phyloP scores from a whole-genome alignment of 306 rosid genomes.

The Vigna radiata region DNA sequence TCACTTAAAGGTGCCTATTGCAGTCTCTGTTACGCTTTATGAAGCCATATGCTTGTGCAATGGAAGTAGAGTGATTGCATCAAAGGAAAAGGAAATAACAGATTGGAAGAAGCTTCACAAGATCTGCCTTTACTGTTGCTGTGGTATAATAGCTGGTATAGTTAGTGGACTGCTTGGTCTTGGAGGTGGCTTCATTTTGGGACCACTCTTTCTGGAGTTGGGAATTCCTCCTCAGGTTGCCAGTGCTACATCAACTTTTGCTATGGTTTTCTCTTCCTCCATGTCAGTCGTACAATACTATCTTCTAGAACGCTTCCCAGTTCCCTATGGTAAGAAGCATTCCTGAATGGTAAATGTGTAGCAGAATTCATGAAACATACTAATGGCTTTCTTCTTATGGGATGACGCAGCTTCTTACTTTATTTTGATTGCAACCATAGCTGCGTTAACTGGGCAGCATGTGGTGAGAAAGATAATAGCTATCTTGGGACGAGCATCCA shows the following conservation, averaged over 20 bases:
- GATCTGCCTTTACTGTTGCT: conserved; percentile 66
- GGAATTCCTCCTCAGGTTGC: conserved; percentile 96
- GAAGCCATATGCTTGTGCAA: conserved; percentile 73
- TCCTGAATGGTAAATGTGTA: background rate
- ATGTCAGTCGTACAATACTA: conserved; percentile 88
- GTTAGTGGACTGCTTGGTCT: conserved; percentile 85
- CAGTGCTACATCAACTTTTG: conserved; percentile 85
- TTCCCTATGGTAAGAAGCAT: conserved; percentile 67
- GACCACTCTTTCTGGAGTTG: conserved; percentile 82
- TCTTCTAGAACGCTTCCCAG: conserved; percentile 76
- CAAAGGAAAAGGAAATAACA: conserved; percentile 78
- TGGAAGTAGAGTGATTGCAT: conserved; percentile 77
- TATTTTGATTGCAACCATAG: conserved; percentile 68
- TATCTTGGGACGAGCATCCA: conserved; percentile 75
- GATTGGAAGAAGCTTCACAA: conserved; percentile 78
- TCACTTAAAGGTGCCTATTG: conserved; percentile 69
- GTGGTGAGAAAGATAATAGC: conserved; percentile 77
- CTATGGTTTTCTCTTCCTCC: conserved; percentile 83
- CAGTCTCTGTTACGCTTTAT: conserved; percentile 68
- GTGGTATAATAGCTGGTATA: conserved; percentile 82
- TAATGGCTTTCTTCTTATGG: background rate
- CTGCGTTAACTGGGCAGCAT: conserved; percentile 81
- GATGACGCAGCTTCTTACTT: conserved; percentile 68
- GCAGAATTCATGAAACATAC: conserved; percentile 4
- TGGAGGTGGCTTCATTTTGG: conserved; percentile 85